A percentile compares a stretch with the other conserved stretches of the same genome.
Conservation (phyloP, 495 filamentous ascomycete genomes). For the Penicillium flavigenum region DNA sequence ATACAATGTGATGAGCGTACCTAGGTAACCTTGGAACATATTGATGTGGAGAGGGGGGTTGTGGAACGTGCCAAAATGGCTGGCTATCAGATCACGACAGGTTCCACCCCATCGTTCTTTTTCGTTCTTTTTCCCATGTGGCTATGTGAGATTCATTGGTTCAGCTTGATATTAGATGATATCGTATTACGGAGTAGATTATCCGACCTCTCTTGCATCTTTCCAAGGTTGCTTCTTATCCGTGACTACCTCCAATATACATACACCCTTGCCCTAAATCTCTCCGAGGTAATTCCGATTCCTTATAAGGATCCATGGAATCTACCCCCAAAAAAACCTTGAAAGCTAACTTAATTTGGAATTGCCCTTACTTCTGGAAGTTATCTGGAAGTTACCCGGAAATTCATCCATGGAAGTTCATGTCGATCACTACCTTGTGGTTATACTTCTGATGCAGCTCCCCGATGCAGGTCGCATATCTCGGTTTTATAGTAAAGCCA, state of each 20-base stretch:
- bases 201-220: neutral
- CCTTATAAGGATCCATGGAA: too few relatives aligned
- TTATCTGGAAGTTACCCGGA: neutral
- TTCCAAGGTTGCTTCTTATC: too few relatives aligned
- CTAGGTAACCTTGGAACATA: neutral
- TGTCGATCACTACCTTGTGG: conserved; percentile 4
- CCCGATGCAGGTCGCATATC: neutral
- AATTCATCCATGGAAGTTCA: neutral
- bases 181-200: neutral
- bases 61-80: conserved; percentile 40
- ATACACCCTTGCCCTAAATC: too few relatives aligned
- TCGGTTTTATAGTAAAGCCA: neutral
- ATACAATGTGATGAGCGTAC: neutral
- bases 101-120: conserved; percentile 12
- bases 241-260: too few relatives aligned
- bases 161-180: neutral
- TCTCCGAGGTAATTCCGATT: too few relatives aligned
- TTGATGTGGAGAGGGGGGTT: conserved; percentile 19
- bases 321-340: too few relatives aligned
- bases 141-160: conserved; percentile 8
- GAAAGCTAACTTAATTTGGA: too few relatives aligned
- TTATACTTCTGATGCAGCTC: neutral
- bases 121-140: conserved; percentile 29
- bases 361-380: neutral
- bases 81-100: conserved; percentile 28